Conservation (phyloP, 1,284 basidiomycete species). For the Cryptococcus sp. region DNA sequence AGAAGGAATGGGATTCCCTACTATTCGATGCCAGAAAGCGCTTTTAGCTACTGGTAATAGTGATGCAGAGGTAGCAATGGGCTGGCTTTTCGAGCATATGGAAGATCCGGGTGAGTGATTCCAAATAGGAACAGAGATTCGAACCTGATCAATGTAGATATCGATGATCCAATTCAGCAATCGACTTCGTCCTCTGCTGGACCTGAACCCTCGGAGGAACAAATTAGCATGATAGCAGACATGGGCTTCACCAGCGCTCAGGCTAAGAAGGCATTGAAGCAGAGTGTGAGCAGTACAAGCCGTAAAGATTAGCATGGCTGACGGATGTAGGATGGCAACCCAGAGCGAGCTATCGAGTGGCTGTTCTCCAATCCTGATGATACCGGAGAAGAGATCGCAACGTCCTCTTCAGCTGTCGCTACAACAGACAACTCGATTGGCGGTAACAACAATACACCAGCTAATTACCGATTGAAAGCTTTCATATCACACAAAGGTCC, state of each 20-base stretch:
- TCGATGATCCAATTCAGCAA: conserved; percentile 71
- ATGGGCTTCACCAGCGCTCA: conserved; percentile 90
- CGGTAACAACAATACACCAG: conserved; percentile 55
- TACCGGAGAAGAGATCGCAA: conserved; percentile 54
- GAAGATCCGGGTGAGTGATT: conserved; percentile 71
- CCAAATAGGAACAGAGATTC: background rate
- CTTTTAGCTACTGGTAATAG: conserved; percentile 79
- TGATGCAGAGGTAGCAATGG: conserved; percentile 80
- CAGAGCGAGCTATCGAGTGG: conserved; percentile 91
- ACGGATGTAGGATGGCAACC: conserved; percentile 59
- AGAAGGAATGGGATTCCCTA: conserved; percentile 82
- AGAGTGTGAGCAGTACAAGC: conserved; percentile 58
- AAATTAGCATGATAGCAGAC: conserved; percentile 69
- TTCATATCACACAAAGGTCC: conserved; percentile 98
- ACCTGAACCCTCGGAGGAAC: conserved; percentile 61
- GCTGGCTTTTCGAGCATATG: conserved; percentile 94
- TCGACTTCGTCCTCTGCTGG: conserved; percentile 26
- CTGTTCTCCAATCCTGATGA: conserved; percentile 94
- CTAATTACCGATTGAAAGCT: conserved; percentile 73
- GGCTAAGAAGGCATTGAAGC: conserved; percentile 78
- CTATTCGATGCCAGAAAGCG: conserved; percentile 77
- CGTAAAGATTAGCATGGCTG: background rate
- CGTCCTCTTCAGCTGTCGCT: conserved; percentile 9
- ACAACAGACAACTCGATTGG: conserved; percentile 33
- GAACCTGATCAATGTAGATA: conserved; percentile 55